Conservation (phyloP, 2,329 filamentous ascomycete species). For the Cercospora zeae-maydis region DNA sequence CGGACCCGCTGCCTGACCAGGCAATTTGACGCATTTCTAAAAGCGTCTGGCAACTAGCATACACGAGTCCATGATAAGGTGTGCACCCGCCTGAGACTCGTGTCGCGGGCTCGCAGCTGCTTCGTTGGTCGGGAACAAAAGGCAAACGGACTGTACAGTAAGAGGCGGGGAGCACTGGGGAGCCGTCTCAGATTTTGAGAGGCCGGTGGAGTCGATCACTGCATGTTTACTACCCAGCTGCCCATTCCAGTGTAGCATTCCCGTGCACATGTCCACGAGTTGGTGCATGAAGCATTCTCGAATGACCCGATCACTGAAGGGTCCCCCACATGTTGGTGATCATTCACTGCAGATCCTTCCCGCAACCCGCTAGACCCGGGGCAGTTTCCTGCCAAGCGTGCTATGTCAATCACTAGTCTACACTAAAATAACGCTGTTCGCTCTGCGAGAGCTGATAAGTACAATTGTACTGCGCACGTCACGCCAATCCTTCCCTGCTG, state of each 20-base stretch:
- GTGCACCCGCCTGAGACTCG: not conserved
- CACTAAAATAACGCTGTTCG: not conserved
- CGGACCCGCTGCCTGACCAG: not conserved
- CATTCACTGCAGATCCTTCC: conserved; percentile 11
- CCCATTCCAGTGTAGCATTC: not conserved
- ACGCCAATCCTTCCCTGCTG: not conserved
- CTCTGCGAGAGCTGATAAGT: not conserved
- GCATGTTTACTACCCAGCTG: not conserved
- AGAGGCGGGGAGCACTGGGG: not conserved
- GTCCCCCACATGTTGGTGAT: not conserved
- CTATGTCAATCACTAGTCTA: not conserved
- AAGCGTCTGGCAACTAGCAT: not conserved
- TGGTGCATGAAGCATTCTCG: not conserved
- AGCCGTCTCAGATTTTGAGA: not conserved
- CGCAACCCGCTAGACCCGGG: not conserved
- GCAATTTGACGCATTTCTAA: not conserved
- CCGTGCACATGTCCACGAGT: not conserved
- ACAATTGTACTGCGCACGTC: not conserved
- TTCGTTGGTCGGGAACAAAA: not conserved
- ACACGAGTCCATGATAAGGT: not conserved
- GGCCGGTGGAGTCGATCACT: not conserved
- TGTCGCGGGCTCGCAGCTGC: not conserved
- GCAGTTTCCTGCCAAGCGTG: not conserved
- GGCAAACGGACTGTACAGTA: not conserved
- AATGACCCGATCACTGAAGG: not conserved